Conservation (phyloP, 257 asterid genomes). For the Nyctanthes arbortristis region DNA sequence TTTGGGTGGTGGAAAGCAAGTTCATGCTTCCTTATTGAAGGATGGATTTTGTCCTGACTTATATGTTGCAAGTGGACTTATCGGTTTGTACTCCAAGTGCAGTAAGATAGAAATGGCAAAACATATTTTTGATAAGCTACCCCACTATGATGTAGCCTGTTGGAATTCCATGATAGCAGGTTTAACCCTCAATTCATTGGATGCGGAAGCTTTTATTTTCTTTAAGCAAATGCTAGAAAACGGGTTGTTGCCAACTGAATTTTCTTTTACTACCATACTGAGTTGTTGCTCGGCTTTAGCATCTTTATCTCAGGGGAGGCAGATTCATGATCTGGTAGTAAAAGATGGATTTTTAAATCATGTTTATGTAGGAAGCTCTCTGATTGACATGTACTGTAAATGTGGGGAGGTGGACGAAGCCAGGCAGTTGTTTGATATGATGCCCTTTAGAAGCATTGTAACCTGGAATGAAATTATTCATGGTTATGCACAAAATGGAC, state of each 20-base stretch:
- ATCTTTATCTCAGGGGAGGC: constrained; percentile 58
- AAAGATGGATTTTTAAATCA: constrained; percentile 50
- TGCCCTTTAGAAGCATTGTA: constrained; percentile 43
- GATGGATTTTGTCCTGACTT: constrained; percentile 39
- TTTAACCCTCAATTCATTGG: constrained; percentile 50
- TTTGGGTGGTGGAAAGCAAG: constrained; percentile 64
- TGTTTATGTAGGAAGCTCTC: constrained; percentile 57
- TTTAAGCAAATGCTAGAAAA: constrained; percentile 46
- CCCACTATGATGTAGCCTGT: constrained; percentile 49
- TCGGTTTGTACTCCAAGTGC: constrained; percentile 67
- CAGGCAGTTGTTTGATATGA: constrained; percentile 39
- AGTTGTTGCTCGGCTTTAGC: constrained; percentile 55
- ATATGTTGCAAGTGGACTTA: constrained; percentile 62
- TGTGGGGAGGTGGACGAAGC: constrained; percentile 54
- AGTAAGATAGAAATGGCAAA: constrained; percentile 47
- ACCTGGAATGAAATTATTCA: constrained; percentile 77
- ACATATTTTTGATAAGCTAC: constrained; percentile 43
- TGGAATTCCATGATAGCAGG: constrained; percentile 72
- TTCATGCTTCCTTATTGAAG: constrained; percentile 52
- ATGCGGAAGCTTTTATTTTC: constrained; percentile 46
- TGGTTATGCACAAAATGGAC: constrained; percentile 66
- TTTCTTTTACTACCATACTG: constrained; percentile 54
- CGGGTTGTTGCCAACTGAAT: constrained; percentile 55
- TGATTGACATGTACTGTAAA: constrained; percentile 63
- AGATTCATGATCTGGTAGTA: constrained; percentile 47